phyloP scores from a whole-genome alignment of 768 basidiomycete species.

The Russula griseocarnosa region DNA sequence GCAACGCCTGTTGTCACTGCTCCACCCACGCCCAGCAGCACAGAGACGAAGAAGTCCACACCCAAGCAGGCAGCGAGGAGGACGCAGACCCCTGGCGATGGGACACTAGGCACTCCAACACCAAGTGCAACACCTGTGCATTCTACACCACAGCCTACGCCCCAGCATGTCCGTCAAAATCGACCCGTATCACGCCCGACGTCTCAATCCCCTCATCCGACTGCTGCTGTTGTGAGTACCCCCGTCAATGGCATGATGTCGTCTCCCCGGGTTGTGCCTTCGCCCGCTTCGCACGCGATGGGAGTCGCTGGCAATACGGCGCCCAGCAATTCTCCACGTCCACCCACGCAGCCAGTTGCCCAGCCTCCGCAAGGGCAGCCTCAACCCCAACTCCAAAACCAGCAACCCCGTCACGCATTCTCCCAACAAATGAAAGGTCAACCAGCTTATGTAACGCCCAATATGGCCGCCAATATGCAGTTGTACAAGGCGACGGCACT shows the following conservation, averaged over 20 bases:
- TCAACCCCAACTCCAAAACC: constrained; percentile 30
- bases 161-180: constrained; percentile 31
- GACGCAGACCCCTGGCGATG: constrained; percentile 21
- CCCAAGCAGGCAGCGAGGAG: constrained; percentile 22
- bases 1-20: constrained; percentile 21
- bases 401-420: constrained; percentile 11
- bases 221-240: constrained; percentile 6
- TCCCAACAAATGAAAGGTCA: constrained; percentile 9
- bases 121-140: constrained; percentile 32
- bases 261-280: constrained; percentile 15
- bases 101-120: constrained; percentile 30
- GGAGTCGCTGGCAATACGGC: constrained; percentile 36
- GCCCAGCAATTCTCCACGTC: constrained; percentile 25
- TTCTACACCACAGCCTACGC: constrained; percentile 26
- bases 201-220: constrained; percentile 34
- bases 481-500: constrained; percentile 4
- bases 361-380: constrained; percentile 37
- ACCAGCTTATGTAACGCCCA: constrained; percentile 2
- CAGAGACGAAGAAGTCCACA: constrained; percentile 24
- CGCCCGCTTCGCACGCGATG: constrained; percentile 35
- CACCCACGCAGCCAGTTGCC: constrained; percentile 36
- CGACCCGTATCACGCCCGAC: constrained; percentile 37
- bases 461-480: background rate
- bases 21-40: constrained; percentile 20
- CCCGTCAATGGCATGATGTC: constrained; percentile 29